Base-by-base conservation (phyloP, 345 rosid species). In the Aquilaria malaccensis region DNA sequence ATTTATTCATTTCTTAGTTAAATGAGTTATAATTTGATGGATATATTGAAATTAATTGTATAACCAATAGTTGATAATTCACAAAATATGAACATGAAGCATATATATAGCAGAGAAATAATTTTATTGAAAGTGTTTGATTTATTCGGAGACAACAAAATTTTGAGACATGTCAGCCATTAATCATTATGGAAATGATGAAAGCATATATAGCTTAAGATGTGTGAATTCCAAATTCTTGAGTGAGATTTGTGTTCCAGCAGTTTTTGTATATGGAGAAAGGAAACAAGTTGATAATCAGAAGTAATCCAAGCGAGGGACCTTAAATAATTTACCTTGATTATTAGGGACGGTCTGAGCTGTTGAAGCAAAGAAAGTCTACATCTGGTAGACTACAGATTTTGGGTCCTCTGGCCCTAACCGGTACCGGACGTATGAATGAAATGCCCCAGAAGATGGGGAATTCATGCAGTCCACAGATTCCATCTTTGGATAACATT, bases 401-500 rank as follows among this genome's bases (percentile, higher is more conserved):
- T 10, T 51, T 30, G 22, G 22, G 0, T 37, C 69, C 7, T 13
- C 51, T 29, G 13, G 52, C 51, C 52, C 2, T 33, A 22, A 33
- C 4, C 22, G 41, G 31, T 12, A 33, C 4, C 22, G 41, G 31
- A 29, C 30, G 6, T 3, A 52, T 33, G 59, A 22, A 59, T 43
- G 43, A 30, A 49, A 63, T 10, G n/a, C 56, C 80, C 22, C 66
- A 4, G 30, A 50, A 70, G 73, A 66, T 51, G 22, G 74, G 83
- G 78, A 72, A 79, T 68, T 72, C 59, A 6, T 56, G 2, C 43
- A 11, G 33, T 59, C 85, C 85, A 76, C 80, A 37, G 58, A 69
- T 48, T 55, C 45, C 61, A 45, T 57, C 12, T 32, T 6, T 45
- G 65, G 76, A 62, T 52, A 65, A 32, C 64, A 50, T 47, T 61